Evolutionary conservation across 164 flowering plant species (phyloP).

Genomic region (Liquidambar formosana): DNA sequence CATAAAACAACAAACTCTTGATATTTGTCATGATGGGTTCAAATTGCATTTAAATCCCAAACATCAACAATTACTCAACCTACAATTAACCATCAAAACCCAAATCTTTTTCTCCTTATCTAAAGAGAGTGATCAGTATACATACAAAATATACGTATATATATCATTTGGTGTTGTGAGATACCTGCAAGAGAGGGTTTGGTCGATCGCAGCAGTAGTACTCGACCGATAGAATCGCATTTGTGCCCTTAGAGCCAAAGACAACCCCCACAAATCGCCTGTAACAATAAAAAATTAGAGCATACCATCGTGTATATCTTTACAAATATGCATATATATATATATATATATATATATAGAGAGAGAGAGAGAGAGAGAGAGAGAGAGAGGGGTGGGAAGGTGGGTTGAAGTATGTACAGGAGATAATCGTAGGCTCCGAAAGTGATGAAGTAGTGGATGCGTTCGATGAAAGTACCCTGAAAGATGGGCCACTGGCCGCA

Average conservation of each 20-base stretch:
- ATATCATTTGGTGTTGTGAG: not conserved
- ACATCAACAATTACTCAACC: no score
- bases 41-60: no score
- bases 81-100: no score
- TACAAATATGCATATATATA: no score
- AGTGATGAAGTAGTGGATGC: conserved; percentile 72
- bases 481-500: conserved; percentile 97
- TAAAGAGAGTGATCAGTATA: no score
- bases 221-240: conserved; percentile 64
- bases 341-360: no score
- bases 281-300: conserved; percentile 15
- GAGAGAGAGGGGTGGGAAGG: not conserved
- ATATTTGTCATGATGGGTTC: no score
- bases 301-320: not conserved
- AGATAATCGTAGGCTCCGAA: conserved; percentile 81
- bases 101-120: no score
- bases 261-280: conserved; percentile 62
- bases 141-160: no score
- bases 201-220: conserved; percentile 84
- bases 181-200: conserved; percentile 86
- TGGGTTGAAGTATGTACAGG: conserved; percentile 45
- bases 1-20: no score
- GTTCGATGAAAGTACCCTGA: conserved; percentile 66
- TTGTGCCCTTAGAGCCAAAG: conserved; percentile 60
- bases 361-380: not conserved